These are phyloP conservation scores for Strigomonas culicis DNA, from an alignment of 208 protist species.

Conservation along the genomic window DNA sequence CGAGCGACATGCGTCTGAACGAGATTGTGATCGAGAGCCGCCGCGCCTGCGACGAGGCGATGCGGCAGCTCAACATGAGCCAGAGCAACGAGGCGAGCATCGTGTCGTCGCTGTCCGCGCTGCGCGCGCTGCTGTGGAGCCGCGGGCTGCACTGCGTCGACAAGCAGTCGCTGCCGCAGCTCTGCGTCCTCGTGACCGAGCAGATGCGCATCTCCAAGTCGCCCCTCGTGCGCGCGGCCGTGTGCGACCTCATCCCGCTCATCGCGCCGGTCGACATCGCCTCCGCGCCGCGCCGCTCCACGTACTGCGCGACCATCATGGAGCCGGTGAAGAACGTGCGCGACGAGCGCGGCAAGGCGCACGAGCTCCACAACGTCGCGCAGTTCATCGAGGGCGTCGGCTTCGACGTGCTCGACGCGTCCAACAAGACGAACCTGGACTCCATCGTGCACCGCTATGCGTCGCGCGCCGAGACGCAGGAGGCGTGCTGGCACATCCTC, in stretches of 20 bases:
- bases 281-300: conserved; percentile 48
- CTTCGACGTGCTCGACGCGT: conserved; percentile 75
- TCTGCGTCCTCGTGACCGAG: conserved; percentile 84
- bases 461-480: conserved; percentile 74
- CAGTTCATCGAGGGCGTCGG: conserved; percentile 79
- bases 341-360: conserved; percentile 71
- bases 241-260: conserved; percentile 86
- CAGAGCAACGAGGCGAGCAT: conserved; percentile 82
- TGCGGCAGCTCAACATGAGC: conserved; percentile 71
- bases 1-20: conserved; percentile 60
- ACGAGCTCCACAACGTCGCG: conserved; percentile 81
- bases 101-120: conserved; percentile 62
- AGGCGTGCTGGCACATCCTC: conserved; percentile 85
- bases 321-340: conserved; percentile 91
- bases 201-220: conserved; percentile 83
- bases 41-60: conserved; percentile 73
- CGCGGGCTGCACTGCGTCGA: conserved; percentile 69
- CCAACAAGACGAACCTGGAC: conserved; percentile 82
- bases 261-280: conserved; percentile 79
- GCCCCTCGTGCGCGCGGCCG: conserved; percentile 54
- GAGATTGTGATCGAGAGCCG: conserved; percentile 82
- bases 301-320: conserved; percentile 89
- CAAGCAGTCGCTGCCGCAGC: conserved; percentile 70
- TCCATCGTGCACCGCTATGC: conserved; percentile 88
- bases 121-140: conserved; percentile 76